Percentiles rank a stretch among this genome's conserved stretches.
These are phyloP conservation scores for Gonium pectorale DNA, from an alignment of 139 green algal species.

Conservation along the genomic window DNA sequence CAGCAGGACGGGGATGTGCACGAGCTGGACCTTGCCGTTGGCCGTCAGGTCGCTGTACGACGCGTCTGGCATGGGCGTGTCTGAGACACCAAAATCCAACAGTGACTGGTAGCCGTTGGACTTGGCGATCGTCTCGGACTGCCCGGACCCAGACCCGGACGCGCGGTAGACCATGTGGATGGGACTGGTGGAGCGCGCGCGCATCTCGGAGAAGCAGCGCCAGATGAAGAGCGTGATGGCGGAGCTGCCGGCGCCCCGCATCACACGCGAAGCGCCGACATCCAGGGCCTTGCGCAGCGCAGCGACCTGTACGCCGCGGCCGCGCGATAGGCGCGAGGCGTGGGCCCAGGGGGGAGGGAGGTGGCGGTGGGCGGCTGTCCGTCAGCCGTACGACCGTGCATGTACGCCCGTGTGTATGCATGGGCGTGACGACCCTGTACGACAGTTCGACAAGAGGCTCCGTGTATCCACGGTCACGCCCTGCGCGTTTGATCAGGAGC, in stretches of 20 bases:
- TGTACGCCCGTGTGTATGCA: no score
- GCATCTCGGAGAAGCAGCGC: slow-evolving; percentile 39
- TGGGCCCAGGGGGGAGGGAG: no score
- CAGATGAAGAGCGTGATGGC: slow-evolving; percentile 53
- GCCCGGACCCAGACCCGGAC: neutral
- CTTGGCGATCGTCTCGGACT: slow-evolving; percentile 29
- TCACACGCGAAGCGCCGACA: neutral
- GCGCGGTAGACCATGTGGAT: slow-evolving; percentile 50
- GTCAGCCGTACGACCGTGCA: no score
- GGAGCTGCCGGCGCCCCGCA: slow-evolving; percentile 46
- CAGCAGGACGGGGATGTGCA: slow-evolving; percentile 49
- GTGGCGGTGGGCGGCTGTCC: no score
- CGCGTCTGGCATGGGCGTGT: slow-evolving; percentile 46
- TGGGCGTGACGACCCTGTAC: no score
- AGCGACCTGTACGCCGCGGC: neutral
- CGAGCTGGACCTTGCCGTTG: slow-evolving; percentile 33
- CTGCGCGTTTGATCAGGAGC: no score
- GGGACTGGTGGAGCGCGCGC: slow-evolving; percentile 14
- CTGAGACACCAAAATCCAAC: slow-evolving; percentile 43
- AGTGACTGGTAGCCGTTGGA: slow-evolving; percentile 6
- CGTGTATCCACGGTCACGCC: no score
- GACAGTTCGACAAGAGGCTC: no score
- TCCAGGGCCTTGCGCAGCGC: neutral
- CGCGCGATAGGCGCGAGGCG: no score
- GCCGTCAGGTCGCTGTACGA: slow-evolving; percentile 20